These are phyloP conservation scores for Rhodomyrtus psidioides DNA, from an alignment of 441 rosid species.

Conservation along the genomic window DNA sequence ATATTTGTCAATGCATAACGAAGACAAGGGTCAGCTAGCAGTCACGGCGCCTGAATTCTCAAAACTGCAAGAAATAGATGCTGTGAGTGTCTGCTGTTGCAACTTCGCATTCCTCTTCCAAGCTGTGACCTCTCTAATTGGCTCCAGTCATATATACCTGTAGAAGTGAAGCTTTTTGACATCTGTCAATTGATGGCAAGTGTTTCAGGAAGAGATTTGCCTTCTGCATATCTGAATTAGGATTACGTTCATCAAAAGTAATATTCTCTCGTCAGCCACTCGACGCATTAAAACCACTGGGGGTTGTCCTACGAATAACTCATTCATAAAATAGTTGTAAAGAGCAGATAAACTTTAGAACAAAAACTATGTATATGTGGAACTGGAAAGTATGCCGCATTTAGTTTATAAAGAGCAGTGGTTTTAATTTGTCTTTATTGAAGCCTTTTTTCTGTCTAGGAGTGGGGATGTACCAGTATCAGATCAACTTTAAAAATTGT, in stretches of 20 bases:
- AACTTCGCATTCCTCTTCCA: neutral
- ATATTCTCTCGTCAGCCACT: neutral
- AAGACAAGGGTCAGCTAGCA: neutral
- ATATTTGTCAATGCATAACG: neutral
- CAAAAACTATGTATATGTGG: neutral
- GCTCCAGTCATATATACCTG: neutral
- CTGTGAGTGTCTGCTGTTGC: conserved; percentile 2
- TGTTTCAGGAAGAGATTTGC: neutral
- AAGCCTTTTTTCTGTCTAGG: neutral
- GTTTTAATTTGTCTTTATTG: neutral
- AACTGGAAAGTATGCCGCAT: neutral
- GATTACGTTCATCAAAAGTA: neutral
- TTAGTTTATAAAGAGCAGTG: neutral
- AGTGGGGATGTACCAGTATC: neutral
- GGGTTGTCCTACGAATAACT: neutral
- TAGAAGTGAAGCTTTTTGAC: neutral
- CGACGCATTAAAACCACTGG: neutral
- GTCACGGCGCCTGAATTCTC: neutral
- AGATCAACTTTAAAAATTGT: neutral
- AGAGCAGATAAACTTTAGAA: neutral
- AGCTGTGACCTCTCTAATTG: neutral
- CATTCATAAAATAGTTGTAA: neutral
- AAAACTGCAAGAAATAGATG: neutral
- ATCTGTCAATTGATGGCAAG: neutral
- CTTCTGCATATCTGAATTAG: neutral